Evolutionary conservation across 352 stramenopile genomes (phyloP), one percentile per base, ranked within the genome.

Genomic region (Stramenopiles sp.): DNA sequence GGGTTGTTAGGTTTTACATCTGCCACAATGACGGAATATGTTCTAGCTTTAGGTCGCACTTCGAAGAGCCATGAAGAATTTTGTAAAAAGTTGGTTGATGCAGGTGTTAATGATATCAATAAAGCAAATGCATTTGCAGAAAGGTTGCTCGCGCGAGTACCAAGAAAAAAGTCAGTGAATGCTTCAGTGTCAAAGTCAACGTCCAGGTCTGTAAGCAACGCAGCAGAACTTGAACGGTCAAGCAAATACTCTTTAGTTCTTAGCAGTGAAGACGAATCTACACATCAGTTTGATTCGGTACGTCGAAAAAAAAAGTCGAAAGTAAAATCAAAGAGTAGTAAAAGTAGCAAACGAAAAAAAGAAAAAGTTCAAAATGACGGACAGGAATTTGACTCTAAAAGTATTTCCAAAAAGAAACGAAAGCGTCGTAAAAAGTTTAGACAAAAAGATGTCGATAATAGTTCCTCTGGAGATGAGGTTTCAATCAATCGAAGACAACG

Each of bases 271-370:
- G 26, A 32, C 15, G 26, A 32, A 15, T n/a, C n/a, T 32, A 15
- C n/a, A n/a, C 10, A n/a, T 32, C 10, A 32, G n/a, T n/a, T 32
- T 32, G 26, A 32, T 15, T n/a, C 15, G 26, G 26, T n/a, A 32
- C n/a, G 26, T n/a, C 26, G 26, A 32, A 32, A 32, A 15, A 32
- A 32, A 32, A n/a, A n/a, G n/a, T n/a, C n/a, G 15, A n/a, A 32
- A 15, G 15, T n/a, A 32, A n/a, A 32, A 15, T n/a, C 26, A n/a
- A 32, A 32, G 15, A 32, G 26, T 15, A n/a, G 10, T 15, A 15
- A 32, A 15, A n/a, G 10, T n/a, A 32, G 26, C 26, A 15, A 32
- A n/a, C n/a, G 15, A 32, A 32, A 32, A 15, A 32, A 32, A 15
- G 10, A 32, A n/a, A 32, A 32, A 15, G 15, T n/a, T n/a, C 26